These are phyloP conservation scores for Salix suchowensis DNA, from an alignment of 345 rosid species.

Conservation along the genomic window DNA sequence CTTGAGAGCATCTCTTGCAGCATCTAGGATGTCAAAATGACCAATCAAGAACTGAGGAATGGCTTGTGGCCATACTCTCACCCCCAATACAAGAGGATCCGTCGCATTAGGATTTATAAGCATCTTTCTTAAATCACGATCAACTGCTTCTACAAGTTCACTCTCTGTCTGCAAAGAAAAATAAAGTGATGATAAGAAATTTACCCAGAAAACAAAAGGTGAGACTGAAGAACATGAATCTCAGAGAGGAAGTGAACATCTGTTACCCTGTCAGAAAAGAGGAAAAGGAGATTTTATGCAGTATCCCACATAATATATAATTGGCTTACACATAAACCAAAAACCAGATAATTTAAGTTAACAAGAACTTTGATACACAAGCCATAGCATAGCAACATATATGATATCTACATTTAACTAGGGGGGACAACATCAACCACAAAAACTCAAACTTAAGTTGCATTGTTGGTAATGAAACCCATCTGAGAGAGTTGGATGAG, in stretches of 20 bases:
- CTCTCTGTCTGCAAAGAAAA: slow-evolving; percentile 41
- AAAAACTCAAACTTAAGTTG: not conserved
- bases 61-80: slow-evolving; percentile 86
- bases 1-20: slow-evolving; percentile 51
- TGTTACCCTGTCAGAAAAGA: not conserved
- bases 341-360: not conserved
- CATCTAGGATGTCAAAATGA: slow-evolving; percentile 63
- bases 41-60: slow-evolving; percentile 91
- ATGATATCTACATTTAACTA: not conserved
- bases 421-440: not conserved
- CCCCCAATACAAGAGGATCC: slow-evolving; percentile 71
- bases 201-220: not conserved
- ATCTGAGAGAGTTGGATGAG: not conserved
- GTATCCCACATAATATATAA: not conserved
- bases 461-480: not conserved
- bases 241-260: not conserved
- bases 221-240: too few relatives aligned
- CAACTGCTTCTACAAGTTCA: slow-evolving; percentile 81
- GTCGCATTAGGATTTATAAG: slow-evolving; percentile 66
- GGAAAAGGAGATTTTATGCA: not conserved
- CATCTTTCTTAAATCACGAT: slow-evolving; percentile 87
- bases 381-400: too few relatives aligned
- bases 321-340: not conserved
- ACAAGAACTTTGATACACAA: too few relatives aligned
- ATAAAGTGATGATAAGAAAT: not conserved